These are phyloP conservation scores for Capronia epimyces DNA, from an alignment of 2,329 filamentous ascomycete genomes.

Conservation along the genomic window DNA sequence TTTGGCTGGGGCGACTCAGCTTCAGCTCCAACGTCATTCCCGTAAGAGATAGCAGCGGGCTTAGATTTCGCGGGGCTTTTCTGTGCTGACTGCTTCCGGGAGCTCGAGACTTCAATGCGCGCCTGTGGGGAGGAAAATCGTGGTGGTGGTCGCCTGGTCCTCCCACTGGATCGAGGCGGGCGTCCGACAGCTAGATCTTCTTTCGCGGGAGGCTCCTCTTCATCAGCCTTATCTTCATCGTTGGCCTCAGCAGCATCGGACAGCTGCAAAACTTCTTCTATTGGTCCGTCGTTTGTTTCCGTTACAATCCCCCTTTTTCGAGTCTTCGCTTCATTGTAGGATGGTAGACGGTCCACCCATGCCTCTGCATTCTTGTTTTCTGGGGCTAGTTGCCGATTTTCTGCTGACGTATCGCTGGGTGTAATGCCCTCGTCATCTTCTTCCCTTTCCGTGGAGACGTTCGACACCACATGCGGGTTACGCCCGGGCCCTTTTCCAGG, in stretches of 20 bases:
- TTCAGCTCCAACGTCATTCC: not conserved
- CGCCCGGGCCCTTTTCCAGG: not conserved
- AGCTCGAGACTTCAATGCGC: not conserved
- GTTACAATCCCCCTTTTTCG: not conserved
- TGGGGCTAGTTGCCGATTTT: no score
- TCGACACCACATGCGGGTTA: no score
- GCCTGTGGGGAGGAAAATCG: not conserved
- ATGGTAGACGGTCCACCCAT: no score
- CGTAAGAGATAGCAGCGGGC: not conserved
- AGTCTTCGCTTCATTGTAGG: no score
- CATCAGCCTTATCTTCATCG: not conserved
- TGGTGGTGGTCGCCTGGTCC: slow-evolving; percentile 6
- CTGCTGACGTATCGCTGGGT: no score
- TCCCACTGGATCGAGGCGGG: slow-evolving; percentile 11
- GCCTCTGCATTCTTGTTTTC: no score
- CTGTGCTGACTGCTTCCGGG: not conserved
- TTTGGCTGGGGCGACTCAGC: slow-evolving; percentile 23
- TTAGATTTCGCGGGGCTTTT: not conserved
- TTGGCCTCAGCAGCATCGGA: not conserved
- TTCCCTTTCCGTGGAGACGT: no score
- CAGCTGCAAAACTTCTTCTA: not conserved
- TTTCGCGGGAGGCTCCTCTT: not conserved
- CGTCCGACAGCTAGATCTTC: not conserved
- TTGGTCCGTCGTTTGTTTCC: not conserved
- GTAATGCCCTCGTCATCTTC: not conserved